These are phyloP conservation scores for Trichocomaceae sp. DNA, from an alignment of 2,329 filamentous ascomycete species.

Conservation along the genomic window DNA sequence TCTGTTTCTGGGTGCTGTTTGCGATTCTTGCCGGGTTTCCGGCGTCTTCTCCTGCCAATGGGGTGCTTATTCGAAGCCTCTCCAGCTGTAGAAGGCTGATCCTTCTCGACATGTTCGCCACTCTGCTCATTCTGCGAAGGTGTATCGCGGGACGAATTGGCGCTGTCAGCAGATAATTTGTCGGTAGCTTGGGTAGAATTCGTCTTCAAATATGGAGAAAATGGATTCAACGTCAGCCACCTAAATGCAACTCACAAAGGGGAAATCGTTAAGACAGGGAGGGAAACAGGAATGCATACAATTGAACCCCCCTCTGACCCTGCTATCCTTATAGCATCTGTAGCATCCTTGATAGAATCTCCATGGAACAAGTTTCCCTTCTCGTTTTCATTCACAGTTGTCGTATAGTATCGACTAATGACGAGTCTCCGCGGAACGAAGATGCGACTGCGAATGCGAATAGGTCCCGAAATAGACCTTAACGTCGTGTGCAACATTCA, in stretches of 20 bases:
- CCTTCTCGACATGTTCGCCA: not conserved
- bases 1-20: not conserved
- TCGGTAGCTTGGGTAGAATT: not conserved
- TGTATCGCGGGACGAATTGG: not conserved
- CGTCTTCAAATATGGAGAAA: not conserved
- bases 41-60: not conserved
- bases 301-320: not conserved
- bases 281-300: not conserved
- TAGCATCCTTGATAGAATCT: not conserved
- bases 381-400: constrained; percentile 12
- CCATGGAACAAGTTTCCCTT: not conserved
- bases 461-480: constrained; percentile 31
- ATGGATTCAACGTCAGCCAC: not conserved
- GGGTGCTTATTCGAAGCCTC: not conserved
- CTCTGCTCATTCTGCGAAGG: not conserved
- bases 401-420: constrained; percentile 24
- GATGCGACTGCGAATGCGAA: constrained; percentile 26
- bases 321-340: not conserved
- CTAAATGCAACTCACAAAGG: not conserved
- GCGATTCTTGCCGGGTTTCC: not conserved
- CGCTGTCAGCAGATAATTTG: not conserved
- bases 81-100: not conserved
- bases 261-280: not conserved
- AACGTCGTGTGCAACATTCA: constrained; percentile 35
- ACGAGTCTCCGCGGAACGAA: constrained; percentile 18